These are phyloP conservation scores for Trematosphaeria pertusa DNA, from an alignment of 2,329 filamentous ascomycete genomes.

Conservation along the genomic window DNA sequence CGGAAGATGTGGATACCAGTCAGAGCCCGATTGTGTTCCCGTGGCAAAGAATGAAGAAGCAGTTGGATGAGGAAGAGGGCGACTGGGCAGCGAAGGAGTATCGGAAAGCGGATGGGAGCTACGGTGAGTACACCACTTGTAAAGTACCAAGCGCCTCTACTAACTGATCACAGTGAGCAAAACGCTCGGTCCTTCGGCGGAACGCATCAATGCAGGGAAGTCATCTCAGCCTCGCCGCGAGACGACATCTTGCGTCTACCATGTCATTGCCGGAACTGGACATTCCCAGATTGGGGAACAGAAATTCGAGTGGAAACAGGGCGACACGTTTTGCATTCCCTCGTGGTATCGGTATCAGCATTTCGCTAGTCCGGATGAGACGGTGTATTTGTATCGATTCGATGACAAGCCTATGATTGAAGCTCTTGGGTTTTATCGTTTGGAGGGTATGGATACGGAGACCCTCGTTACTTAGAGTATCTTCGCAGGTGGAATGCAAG, in stretches of 20 bases:
- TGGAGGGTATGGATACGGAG: conserved; percentile 50
- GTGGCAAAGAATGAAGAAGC: conserved; percentile 55
- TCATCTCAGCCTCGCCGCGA: conserved; percentile 53
- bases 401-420: conserved; percentile 64
- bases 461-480: conserved; percentile 34
- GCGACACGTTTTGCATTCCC: conserved; percentile 64
- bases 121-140: conserved; percentile 47
- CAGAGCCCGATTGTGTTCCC: conserved; percentile 57
- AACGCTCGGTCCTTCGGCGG: conserved; percentile 58
- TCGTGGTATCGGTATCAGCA: conserved; percentile 61
- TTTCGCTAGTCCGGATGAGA: conserved; percentile 42
- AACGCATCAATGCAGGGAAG: conserved; percentile 49
- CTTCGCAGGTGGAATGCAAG: no score
- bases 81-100: conserved; percentile 44
- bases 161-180: conserved; percentile 56
- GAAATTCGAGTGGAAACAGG: conserved; percentile 53
- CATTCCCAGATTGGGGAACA: conserved; percentile 49
- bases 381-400: conserved; percentile 61
- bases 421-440: conserved; percentile 59
- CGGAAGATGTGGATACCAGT: conserved; percentile 51
- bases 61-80: conserved; percentile 45
- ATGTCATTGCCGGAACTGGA: conserved; percentile 59
- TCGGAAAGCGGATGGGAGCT: conserved; percentile 40
- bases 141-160: no score
- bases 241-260: conserved; percentile 61